These are phyloP conservation scores for Echinosophora koreensis DNA, from an alignment of 306 rosid genomes.

Conservation along the genomic window DNA sequence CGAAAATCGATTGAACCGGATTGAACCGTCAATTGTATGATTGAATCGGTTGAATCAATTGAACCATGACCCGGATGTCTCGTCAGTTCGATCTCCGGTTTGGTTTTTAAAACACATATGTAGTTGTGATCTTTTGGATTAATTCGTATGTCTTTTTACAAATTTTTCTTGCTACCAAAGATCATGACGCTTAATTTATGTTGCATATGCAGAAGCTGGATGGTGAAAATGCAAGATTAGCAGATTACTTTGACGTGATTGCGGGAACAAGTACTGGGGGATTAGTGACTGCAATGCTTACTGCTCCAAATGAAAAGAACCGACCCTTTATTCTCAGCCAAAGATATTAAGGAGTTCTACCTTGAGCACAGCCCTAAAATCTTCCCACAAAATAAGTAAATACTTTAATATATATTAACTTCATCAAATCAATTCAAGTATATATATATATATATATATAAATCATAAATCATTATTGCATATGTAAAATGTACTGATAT, in stretches of 20 bases:
- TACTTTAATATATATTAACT: background rate
- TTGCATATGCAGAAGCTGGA: conserved; percentile 59
- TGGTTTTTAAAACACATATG: no score
- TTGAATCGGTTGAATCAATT: no score
- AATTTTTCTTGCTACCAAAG: no score
- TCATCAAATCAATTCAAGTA: background rate
- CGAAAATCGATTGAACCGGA: no score
- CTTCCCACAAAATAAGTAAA: conserved; percentile 62
- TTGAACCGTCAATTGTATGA: no score
- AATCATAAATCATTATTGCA: background rate
- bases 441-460: background rate
- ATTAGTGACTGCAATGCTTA: conserved; percentile 68
- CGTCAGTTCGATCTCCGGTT: no score
- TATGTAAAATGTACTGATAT: background rate
- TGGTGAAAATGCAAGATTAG: conserved; percentile 66
- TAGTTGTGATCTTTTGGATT: no score
- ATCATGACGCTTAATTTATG: background rate
- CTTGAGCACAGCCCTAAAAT: conserved; percentile 62
- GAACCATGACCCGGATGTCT: no score
- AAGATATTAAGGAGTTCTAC: conserved; percentile 70
- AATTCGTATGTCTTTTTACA: no score
- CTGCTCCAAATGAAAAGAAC: conserved; percentile 67
- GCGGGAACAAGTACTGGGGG: conserved; percentile 83
- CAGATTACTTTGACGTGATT: conserved; percentile 74
- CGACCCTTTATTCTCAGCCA: conserved; percentile 67